Conservation (phyloP, 495 filamentous ascomycete genomes). For the Podospora conica region DNA sequence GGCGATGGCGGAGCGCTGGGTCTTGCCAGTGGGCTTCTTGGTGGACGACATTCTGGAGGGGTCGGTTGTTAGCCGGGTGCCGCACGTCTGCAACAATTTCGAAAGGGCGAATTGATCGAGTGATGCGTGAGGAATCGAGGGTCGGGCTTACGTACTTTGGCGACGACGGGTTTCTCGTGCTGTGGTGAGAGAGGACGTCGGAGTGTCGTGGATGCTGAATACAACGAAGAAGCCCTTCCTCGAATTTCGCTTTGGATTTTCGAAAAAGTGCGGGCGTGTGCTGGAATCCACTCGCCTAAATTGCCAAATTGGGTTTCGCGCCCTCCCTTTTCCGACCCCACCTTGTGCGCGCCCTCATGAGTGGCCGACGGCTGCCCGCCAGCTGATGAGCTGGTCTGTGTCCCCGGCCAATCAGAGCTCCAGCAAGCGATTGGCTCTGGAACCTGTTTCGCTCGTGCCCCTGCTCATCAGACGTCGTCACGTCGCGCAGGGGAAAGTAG, state of each 20-base stretch:
- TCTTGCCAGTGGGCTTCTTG: conserved; percentile 66
- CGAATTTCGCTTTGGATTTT: conserved; percentile 32
- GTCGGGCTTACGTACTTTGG: conserved; percentile 26
- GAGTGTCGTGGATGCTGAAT: conserved; percentile 27
- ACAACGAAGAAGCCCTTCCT: conserved; percentile 23
- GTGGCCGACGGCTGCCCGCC: conserved; percentile 1
- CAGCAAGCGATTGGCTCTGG: conserved; percentile 1
- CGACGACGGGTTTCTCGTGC: conserved; percentile 27
- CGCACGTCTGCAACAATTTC: neutral
- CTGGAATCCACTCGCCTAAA: conserved; percentile 24
- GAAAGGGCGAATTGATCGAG: conserved; percentile 3
- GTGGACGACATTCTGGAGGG: conserved; percentile 62
- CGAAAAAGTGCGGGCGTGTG: conserved; percentile 34
- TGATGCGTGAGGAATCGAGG: neutral
- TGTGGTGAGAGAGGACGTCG: conserved; percentile 27
- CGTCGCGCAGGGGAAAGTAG: conserved; percentile 2
- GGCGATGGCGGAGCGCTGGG: conserved; percentile 82
- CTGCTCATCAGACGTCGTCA: conserved; percentile 14
- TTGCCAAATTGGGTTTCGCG: conserved; percentile 23
- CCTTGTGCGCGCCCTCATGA: conserved; percentile 1
- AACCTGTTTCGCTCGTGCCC: neutral
- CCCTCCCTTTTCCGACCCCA: conserved; percentile 9
- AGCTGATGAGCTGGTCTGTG: neutral
- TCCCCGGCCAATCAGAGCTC: conserved; percentile 1
- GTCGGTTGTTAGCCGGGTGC: conserved; percentile 6